Percentiles rank a stretch among this genome's conserved stretches.
Evolutionary conservation across 2,329 filamentous ascomycete species (phyloP).

Genomic region (Colletotrichum zoysiae): DNA sequence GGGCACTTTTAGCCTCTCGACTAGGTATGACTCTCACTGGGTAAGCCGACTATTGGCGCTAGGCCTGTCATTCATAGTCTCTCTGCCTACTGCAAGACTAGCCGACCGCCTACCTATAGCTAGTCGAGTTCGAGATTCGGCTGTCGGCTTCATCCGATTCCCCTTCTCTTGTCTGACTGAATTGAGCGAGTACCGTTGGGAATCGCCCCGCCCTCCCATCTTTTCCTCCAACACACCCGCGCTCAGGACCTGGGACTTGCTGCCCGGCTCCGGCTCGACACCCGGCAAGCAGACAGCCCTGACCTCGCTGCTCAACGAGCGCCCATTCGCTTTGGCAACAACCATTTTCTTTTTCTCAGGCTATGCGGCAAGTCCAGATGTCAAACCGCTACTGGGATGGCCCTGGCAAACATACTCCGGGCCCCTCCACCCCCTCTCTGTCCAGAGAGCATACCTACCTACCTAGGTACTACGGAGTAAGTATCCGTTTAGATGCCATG

Average conservation of each 20-base stretch:
- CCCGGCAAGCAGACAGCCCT: conserved; percentile 19
- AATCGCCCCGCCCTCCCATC: conserved; percentile 45
- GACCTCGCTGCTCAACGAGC: conserved; percentile 4
- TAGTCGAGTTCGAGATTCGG: conserved; percentile 31
- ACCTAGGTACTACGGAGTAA: too few relatives aligned
- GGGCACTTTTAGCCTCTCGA: background rate
- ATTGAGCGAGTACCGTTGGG: conserved; percentile 16
- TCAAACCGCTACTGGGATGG: conserved; percentile 23
- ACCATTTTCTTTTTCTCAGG: background rate
- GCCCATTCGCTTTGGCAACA: background rate
- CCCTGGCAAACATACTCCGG: conserved; percentile 18
- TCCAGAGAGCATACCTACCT: background rate
- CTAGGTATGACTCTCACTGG: background rate
- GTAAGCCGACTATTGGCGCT: conserved; percentile 14
- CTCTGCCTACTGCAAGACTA: conserved; percentile 25
- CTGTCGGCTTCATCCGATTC: background rate
- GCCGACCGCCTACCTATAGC: background rate
- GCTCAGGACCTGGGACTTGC: conserved; percentile 10
- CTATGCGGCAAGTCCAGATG: conserved; percentile 9
- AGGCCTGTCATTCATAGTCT: conserved; percentile 6
- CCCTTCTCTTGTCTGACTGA: conserved; percentile 13
- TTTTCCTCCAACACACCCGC: conserved; percentile 1
- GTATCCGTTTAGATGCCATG: background rate
- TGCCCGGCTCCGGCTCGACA: conserved; percentile 29
- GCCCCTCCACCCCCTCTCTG: conserved; percentile 14